Base-by-base conservation (phyloP, 2,329 filamentous ascomycete species). In the Pseudogymnoascus sp. region DNA sequence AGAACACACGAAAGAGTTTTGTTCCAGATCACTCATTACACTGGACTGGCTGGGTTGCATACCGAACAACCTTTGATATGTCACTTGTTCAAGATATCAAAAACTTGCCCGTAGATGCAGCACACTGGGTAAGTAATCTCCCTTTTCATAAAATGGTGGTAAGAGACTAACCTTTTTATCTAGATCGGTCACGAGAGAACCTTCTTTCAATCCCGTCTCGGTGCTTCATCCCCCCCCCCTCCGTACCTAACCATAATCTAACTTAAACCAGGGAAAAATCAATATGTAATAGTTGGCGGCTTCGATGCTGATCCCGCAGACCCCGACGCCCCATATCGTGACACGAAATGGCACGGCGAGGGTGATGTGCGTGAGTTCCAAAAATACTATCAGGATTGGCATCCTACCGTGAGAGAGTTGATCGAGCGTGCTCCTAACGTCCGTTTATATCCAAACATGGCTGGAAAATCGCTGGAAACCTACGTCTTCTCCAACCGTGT, bases 31-130 rank as follows among this genome's bases (percentile, higher is more conserved):
- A 71, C 11, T 62, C 69, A 41, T 70, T 74, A 0, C 69, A 72
- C 62, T 77, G 75, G 75, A 75, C 73, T 14, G 75, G 75, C 4
- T 72, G 70, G 70, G 72, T 73, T 3, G 74, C 75, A 1, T 76
- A 76, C 64, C 70, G 75, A 6, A 71, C 73, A 4, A 70, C 76
- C 1, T 77, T 77, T 53, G 71, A 73, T 56, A 65, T 70, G 6
- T 71, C 71, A 11, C 66, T 76, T n/a, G 70, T 72, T 14, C 66
- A 72, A 14, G 62, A 68, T 1, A 74, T 76, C 8, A 65, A 68
- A 1, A 70, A 71, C 24, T 65, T 75, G 3, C 74, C 75, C 2
- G 68, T 71, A 10, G 75, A 77, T 56, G 73, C 75, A 11, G 71
- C 69, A 4, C 72, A 75, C 61, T 76, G 73, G 73, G 73, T 70